Conservation (phyloP, 108 stramenopile genomes). For the Ochromonas danica region DNA sequence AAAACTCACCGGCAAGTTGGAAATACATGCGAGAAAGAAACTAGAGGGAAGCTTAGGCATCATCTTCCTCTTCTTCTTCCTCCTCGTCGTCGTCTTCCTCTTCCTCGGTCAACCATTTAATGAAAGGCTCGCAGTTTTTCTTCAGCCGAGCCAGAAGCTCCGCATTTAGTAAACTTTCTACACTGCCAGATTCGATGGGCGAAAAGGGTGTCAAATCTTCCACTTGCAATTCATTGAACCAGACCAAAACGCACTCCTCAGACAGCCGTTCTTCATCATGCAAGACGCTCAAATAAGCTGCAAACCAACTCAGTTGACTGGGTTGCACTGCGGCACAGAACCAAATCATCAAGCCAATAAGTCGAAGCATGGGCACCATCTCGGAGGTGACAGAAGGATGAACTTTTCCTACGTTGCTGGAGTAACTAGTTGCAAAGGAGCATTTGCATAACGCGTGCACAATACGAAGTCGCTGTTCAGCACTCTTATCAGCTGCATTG, state of each 20-base stretch:
- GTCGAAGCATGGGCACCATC: too few relatives aligned
- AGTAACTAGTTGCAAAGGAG: too few relatives aligned
- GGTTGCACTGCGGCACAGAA: too few relatives aligned
- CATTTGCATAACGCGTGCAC: too few relatives aligned
- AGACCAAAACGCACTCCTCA: not conserved
- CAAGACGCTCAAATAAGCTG: not conserved
- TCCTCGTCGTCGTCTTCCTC: conserved; percentile 25
- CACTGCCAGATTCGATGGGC: not conserved
- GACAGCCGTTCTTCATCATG: not conserved
- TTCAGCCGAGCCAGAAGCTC: not conserved
- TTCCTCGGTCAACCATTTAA: conserved; percentile 3
- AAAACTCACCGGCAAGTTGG: too few relatives aligned
- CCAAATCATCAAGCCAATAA: too few relatives aligned
- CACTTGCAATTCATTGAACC: not conserved
- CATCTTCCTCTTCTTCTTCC: conserved; percentile 31
- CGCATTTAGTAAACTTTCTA: not conserved
- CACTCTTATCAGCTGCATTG: too few relatives aligned
- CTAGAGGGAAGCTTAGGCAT: conserved; percentile 5
- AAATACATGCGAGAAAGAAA: too few relatives aligned
- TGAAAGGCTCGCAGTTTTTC: not conserved
- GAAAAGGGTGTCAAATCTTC: not conserved
- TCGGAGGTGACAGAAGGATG: too few relatives aligned
- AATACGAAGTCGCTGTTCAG: too few relatives aligned
- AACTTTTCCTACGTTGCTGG: too few relatives aligned
- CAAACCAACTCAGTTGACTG: not conserved